phyloP scores from a whole-genome alignment of 1,139 yeast genomes.

The Hansenula anomala region DNA sequence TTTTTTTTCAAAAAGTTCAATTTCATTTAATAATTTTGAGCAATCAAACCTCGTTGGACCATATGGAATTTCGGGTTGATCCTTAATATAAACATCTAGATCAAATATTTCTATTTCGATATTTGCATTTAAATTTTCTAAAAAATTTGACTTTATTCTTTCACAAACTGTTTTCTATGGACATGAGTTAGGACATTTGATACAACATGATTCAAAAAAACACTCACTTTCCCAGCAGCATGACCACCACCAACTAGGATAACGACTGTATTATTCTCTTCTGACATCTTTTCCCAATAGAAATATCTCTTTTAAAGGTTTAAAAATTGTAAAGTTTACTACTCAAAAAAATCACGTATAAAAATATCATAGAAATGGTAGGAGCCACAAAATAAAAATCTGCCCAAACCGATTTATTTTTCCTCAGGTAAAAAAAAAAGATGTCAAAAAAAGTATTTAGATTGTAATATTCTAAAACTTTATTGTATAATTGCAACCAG shows the following conservation, averaged over 20 bases:
- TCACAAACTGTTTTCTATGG: slow-evolving; percentile 18
- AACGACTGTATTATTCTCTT: slow-evolving; percentile 24
- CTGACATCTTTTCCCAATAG: not conserved
- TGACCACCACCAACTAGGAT: slow-evolving; percentile 74
- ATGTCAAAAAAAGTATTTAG: too few species aligned
- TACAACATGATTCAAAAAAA: too few species aligned
- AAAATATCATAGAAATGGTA: too few species aligned
- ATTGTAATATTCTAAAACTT: too few species aligned
- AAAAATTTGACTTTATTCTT: slow-evolving; percentile 19
- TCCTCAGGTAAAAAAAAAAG: too few species aligned
- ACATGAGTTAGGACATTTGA: slow-evolving; percentile 15
- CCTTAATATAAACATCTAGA: slow-evolving; percentile 1
- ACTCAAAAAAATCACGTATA: too few species aligned
- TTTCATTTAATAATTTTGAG: slow-evolving; percentile 22
- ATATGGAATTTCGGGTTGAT: too few species aligned
- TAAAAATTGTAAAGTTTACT: too few species aligned
- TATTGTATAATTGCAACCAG: too few species aligned
- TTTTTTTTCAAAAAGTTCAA: slow-evolving; percentile 13
- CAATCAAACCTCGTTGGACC: slow-evolving; percentile 32
- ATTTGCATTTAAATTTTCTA: slow-evolving; percentile 10
- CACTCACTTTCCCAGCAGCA: slow-evolving; percentile 57
- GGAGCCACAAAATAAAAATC: too few species aligned
- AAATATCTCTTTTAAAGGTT: too few species aligned
- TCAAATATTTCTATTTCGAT: slow-evolving; percentile 37
- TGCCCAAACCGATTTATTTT: too few species aligned